Evolutionary conservation across 2,329 filamentous ascomycete species (phyloP), one percentile per base, ranked within the genome.

Genomic region (Thielaviopsis musarum): DNA sequence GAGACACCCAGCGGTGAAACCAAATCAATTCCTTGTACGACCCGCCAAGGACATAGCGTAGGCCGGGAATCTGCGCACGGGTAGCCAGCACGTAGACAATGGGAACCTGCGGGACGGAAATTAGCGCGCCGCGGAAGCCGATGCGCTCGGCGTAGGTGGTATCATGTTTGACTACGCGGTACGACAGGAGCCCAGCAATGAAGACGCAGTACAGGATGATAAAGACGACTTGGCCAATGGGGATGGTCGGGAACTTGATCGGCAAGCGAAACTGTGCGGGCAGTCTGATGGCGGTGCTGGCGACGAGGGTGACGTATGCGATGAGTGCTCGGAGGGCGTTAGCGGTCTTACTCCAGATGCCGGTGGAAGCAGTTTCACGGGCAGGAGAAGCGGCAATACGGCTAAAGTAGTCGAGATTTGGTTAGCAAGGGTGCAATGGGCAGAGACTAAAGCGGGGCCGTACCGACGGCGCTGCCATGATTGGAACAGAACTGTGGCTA

Each of bases 11-110:
- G 62, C 85, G 77, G 65, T 88, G 85, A 58, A 87, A 70, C 84
- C 84, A 88, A 67, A 86, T 87, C 60, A 88, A 71, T 7, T 82
- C 76, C 69, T 88, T 84, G 66, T 87, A 81, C 61, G 82, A 82
- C 12, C 77, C 75, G 9, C 84, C 84, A 5, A 78, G 75, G 22
- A 88, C 48, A 34, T 59, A 59, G 22, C 60, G 70, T 59, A 76
- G 72, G 0, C 80, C 82, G 17, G 87, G 71, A 24, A 62, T 59
- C 63, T 75, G 82, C 62, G 76, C 74, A 66, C 83, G 83, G 62
- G 77, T 78, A 30, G 80, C 76, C 17, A 86, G 74, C 1, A 86
- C 72, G 65, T 81, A 85, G 15, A 85, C 71, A 19, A 86, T 71
- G 0, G 83, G 83, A 49, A 86, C 74, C 67, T 86, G 83, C 2